Evolutionary conservation across 306 rosid genomes (phyloP).

Genomic region (Senna tora): DNA sequence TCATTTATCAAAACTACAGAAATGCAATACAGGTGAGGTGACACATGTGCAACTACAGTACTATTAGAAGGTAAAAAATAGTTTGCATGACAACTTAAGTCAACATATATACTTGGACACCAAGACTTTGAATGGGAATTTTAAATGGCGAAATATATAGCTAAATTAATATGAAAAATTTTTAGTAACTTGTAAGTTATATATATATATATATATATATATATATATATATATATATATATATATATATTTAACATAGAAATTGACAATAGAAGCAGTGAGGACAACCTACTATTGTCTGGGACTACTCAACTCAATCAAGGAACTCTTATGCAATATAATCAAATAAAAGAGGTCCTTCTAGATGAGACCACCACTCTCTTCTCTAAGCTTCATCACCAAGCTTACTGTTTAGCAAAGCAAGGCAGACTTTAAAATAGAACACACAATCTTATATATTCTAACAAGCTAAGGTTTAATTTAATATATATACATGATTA

Average conservation of each 20-base stretch:
- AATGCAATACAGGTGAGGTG: background rate
- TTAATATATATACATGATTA: background rate
- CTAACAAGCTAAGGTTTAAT: no score
- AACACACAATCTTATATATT: no score
- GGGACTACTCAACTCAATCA: constrained; percentile 21
- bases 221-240: no score
- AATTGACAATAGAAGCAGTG: constrained; percentile 24
- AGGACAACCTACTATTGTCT: constrained; percentile 17
- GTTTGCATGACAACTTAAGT: constrained; percentile 13
- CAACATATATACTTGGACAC: constrained; percentile 44
- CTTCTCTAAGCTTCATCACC: background rate
- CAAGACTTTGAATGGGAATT: constrained; percentile 45
- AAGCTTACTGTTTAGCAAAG: background rate
- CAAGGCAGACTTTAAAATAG: background rate
- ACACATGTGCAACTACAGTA: constrained; percentile 36
- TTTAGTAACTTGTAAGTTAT: background rate
- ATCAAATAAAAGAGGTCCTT: background rate
- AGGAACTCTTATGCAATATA: background rate
- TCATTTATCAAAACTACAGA: background rate
- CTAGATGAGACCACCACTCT: constrained; percentile 17
- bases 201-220: no score
- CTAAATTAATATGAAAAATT: background rate
- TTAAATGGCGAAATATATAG: constrained; percentile 19
- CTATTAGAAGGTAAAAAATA: constrained; percentile 9
- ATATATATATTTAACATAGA: constrained; percentile 37